Base-by-base conservation (phyloP, 768 basidiomycete species). In the Psilocybe azurescens region DNA sequence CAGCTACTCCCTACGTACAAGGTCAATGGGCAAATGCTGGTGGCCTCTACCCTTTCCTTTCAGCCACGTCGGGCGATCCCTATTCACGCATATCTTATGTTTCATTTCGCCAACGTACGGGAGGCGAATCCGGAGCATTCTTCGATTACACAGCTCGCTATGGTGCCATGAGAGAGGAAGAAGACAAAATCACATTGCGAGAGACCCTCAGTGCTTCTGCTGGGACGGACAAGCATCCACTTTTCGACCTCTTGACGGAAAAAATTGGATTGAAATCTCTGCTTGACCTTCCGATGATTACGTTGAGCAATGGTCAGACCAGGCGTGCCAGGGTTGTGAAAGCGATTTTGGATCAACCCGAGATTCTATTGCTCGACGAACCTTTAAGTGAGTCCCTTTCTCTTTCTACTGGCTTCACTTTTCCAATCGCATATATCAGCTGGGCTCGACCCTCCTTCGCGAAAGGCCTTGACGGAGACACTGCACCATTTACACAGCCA, bases 61-160 rank as follows among this genome's bases (percentile, higher is more conserved):
- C 81, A 1, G 67, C 76, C 4, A 53, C 69, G 18, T 57, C 73
- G 18, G 67, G 70, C 16, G 84, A 91, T 65, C 80, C 88, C 0
- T 83, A 82, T 62, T 69, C 79, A 7, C 74, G 74, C 33, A 70
- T 92, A 36, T 77, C 81, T 14, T 72, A 87, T 38, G 89, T 93
- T 8, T 87, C 89, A 0, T 93, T 92, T 64, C 82, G 87, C 0
- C 87, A 90, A 62, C 82, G 87, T 16, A 59, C 65, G 1, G 78
- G 82, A 18, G 78, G 79, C 1, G 76, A 81, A 0, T 86, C 86
- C 0, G 88, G 89, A 7, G 91, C 84, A 10, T 99, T 99, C 77
- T 91, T 91, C 62, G 96, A 99, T 75, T 97, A 91, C 70, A 91
- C 94, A 0, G 94, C 95, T 2, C 87, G 95, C 2, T 99, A 98